Evolutionary conservation across 2,329 filamentous ascomycete species (phyloP), one percentile per base, ranked within the genome.

Genomic region (Colletotrichum liaoningense): DNA sequence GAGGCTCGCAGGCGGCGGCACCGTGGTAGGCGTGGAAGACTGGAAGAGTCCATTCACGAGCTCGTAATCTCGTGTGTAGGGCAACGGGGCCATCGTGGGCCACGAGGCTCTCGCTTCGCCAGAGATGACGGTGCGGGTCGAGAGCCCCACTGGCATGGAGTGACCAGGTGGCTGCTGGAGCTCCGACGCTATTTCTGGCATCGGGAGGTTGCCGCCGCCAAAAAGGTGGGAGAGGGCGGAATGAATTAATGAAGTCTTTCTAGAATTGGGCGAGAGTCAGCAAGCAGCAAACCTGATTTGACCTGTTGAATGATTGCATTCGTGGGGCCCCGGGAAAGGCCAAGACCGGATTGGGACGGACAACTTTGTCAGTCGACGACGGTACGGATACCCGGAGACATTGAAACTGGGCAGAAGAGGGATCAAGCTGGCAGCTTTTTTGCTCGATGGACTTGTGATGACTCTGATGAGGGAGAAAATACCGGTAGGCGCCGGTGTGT

Each of bases 171-270:
- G 38, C 35, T 42, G 30, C 52, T 38, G 35, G 64, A 67, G 64
- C 24, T 28, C 42, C 24, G 55, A 71, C 59, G 60, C 67, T 73
- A 73, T 73, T 71, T 73, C 60, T 70, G 60, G 71, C 60, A 56
- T 65, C 67, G 71, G 62, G 35, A 66, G 28, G 67, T 46, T 65
- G 60, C 67, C 70, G 67, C 58, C 60, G 67, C 55, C 54, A 22
- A 55, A 65, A 38, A 16, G 26, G 63, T 72, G 49, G 69, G 28
- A 69, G 57, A 65, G 46, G 28, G 24, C 24, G 26, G 52, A 35
- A 70, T 46, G 60, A 33, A 49, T 58, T 38, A 66, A 42, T 52
- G n/a, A 19, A 59, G 55, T 46, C 38, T 33, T 70, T 70, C 60
- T 62, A 70, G 67, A 70, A 73, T 42, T 56, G 59, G 56, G 56